Evolutionary conservation across 176 grass and related monocot species (phyloP), one percentile per base, ranked within the genome.

Genomic region (Alloteropsis semialata): DNA sequence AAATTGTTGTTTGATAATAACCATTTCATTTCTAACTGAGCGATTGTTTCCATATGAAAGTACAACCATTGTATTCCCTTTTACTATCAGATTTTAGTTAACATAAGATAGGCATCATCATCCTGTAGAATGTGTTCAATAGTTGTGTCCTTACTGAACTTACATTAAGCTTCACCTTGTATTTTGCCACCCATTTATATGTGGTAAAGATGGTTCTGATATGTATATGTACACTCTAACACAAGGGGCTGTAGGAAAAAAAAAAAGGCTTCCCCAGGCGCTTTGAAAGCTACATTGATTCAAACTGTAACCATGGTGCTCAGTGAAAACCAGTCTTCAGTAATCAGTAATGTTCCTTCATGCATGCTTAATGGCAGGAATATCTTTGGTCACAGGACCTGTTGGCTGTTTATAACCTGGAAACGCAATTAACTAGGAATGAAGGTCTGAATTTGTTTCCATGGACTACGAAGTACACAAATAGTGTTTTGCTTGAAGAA

Each of bases 1-100:
- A 75, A 69, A 49, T 46, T 69, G 48, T 73, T 84, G 86, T 74
- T 66, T 84, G 86, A 67, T 66, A 11, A 50, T 88, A 88, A 49
- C 46, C 33, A 28, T 56, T 24, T 84, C 65, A 56, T 55, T 84
- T 27, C 57, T 82, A 59, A 83, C 68, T 41, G 38, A 80, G 65
- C 2, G 48, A 80, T 65, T 22, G 38, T 10, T 36, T 77, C 55
- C 22, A 33, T 63, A 77, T 72, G 38, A 78, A 37, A 73, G 13
- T 68, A 16, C 38, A 69, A 79, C 30, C 38, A 29, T 65, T 22
- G 62, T 27, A 74, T 21, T 32, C 57, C 19, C n/a, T 41, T 87
- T 60, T 36, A 17, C 45, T 27, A 18, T 46, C 19, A 27, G 27
- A 27, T 69, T 36, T 56, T 58, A 63, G 27, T 60, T 74, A 30